These are phyloP conservation scores for Hordeum pubiflorum DNA, from an alignment of 202 grass and related monocot species.

Conservation along the genomic window DNA sequence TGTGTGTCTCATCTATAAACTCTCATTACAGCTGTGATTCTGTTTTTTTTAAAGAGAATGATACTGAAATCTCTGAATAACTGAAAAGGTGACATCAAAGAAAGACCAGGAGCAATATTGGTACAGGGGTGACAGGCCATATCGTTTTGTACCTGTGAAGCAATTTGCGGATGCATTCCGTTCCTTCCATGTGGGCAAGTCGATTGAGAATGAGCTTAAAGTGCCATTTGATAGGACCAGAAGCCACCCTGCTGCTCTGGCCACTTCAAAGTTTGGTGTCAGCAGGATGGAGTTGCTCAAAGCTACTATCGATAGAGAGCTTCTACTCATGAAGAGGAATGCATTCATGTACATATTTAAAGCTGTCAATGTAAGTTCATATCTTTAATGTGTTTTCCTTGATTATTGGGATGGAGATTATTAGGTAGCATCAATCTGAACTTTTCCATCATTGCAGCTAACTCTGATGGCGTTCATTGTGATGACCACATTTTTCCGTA, in stretches of 20 bases:
- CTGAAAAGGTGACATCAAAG: slow-evolving; percentile 85
- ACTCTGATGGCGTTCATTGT: slow-evolving; percentile 59
- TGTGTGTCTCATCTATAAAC: slow-evolving; percentile 33
- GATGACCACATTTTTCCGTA: slow-evolving; percentile 91
- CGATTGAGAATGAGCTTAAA: slow-evolving; percentile 46
- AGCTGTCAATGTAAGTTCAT: slow-evolving; percentile 50
- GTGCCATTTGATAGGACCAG: slow-evolving; percentile 70
- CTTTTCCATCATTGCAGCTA: slow-evolving; percentile 47
- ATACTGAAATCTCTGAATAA: slow-evolving; percentile 18
- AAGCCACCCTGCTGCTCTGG: slow-evolving; percentile 78
- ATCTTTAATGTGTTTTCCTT: neutral
- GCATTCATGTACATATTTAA: slow-evolving; percentile 94
- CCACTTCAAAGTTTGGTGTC: slow-evolving; percentile 75
- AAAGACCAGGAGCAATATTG: slow-evolving; percentile 96
- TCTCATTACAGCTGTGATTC: slow-evolving; percentile 4
- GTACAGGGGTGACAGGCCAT: slow-evolving; percentile 50
- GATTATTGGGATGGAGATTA: slow-evolving; percentile 13
- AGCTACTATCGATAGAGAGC: slow-evolving; percentile 67
- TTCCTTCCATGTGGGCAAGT: slow-evolving; percentile 66
- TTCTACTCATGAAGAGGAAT: slow-evolving; percentile 96
- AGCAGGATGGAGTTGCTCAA: slow-evolving; percentile 69
- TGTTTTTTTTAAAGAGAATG: slow-evolving; percentile 11
- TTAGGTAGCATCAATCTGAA: slow-evolving; percentile 17
- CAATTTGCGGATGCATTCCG: slow-evolving; percentile 68
- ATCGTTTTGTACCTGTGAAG: slow-evolving; percentile 77